A percentile compares a stretch with the other conserved stretches of the same genome.
Evolutionary conservation across 768 basidiomycete genomes (phyloP).

Genomic region (Lactifluus hygrophoroides): DNA sequence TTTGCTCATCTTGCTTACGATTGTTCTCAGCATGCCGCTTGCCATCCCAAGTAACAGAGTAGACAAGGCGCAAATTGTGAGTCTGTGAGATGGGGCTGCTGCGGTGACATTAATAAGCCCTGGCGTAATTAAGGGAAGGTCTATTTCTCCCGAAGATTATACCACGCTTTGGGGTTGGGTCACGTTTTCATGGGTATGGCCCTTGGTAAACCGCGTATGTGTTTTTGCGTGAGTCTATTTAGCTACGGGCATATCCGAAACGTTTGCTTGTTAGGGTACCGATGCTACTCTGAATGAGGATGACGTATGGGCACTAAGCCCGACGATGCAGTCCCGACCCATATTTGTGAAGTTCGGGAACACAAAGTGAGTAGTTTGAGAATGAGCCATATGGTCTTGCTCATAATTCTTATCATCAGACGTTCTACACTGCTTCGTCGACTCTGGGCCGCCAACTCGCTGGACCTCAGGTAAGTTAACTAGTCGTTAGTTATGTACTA

Average conservation of each 20-base stretch:
- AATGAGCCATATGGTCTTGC: not conserved
- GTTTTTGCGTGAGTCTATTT: not conserved
- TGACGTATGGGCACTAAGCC: constrained; percentile 67
- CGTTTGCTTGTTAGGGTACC: constrained; percentile 28
- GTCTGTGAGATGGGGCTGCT: constrained; percentile 22
- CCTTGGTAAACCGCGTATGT: constrained; percentile 45
- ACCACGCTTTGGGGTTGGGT: constrained; percentile 63
- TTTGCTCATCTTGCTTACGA: constrained; percentile 34
- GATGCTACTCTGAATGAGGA: constrained; percentile 52
- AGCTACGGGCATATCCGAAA: not conserved
- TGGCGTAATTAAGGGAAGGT: constrained; percentile 35
- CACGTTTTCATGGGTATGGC: constrained; percentile 64
- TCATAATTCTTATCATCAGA: constrained; percentile 2
- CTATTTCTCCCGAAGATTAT: constrained; percentile 70
- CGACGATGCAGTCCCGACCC: constrained; percentile 56
- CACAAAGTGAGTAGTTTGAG: constrained; percentile 18
- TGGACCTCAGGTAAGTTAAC: constrained; percentile 31
- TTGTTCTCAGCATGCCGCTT: constrained; percentile 57
- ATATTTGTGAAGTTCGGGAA: constrained; percentile 43
- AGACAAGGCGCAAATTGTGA: constrained; percentile 52
- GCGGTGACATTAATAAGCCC: not conserved
- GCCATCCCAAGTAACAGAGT: constrained; percentile 48
- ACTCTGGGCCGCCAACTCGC: constrained; percentile 38
- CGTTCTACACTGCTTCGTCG: constrained; percentile 35
- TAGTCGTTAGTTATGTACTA: not conserved